Evolutionary conservation across 768 basidiomycete genomes (phyloP).

Genomic region (Sistotremastrum niveocremeum): DNA sequence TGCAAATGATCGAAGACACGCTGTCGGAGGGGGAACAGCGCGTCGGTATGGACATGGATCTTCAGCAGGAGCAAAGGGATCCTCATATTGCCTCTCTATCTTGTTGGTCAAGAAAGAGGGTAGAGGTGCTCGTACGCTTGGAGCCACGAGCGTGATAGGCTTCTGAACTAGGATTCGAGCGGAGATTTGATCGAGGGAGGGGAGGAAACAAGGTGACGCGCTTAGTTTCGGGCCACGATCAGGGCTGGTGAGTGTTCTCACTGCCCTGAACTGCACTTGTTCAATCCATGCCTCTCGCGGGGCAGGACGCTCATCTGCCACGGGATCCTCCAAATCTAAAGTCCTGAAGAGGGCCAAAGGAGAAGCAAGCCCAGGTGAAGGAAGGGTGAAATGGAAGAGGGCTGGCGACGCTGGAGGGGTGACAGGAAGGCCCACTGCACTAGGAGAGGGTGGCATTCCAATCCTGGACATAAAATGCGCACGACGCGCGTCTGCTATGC

Average conservation of each 20-base stretch:
- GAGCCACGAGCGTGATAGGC: constrained; percentile 15
- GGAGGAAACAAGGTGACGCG: constrained; percentile 20
- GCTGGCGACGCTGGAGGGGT: constrained; percentile 60
- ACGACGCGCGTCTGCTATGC: constrained; percentile 52
- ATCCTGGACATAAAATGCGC: constrained; percentile 66
- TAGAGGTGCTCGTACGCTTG: constrained; percentile 12
- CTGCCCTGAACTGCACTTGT: constrained; percentile 47
- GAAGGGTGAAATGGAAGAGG: constrained; percentile 54
- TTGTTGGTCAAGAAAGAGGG: constrained; percentile 16
- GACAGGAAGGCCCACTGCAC: constrained; percentile 42
- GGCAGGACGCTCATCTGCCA: constrained; percentile 11
- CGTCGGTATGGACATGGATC: not conserved
- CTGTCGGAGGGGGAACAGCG: constrained; percentile 5
- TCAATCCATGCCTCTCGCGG: constrained; percentile 42
- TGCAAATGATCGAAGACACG: constrained; percentile 16
- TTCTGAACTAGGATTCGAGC: constrained; percentile 37
- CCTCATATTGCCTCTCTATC: constrained; percentile 7
- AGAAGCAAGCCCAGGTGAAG: constrained; percentile 53
- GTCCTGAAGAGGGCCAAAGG: constrained; percentile 48
- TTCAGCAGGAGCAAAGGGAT: constrained; percentile 14
- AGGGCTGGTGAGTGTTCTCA: constrained; percentile 10
- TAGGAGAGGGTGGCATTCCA: constrained; percentile 49
- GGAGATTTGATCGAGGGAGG: constrained; percentile 68
- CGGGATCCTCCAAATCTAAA: constrained; percentile 8
- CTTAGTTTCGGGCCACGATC: constrained; percentile 7